Conservation (phyloP, 306 rosid genomes). For the Vicia faba region DNA sequence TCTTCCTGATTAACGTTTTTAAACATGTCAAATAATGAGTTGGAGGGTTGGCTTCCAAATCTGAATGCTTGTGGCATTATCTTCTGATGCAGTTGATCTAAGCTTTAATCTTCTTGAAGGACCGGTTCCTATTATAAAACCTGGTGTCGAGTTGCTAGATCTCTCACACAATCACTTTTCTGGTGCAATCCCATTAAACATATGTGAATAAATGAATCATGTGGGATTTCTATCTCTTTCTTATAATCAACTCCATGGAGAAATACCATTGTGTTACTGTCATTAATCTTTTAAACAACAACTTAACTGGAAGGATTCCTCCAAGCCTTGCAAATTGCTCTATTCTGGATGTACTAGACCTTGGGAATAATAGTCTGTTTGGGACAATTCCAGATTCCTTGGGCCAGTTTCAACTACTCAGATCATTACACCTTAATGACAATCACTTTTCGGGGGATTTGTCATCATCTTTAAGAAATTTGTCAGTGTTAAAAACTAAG, state of each 20-base stretch:
- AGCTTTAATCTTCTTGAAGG: slow-evolving; percentile 8
- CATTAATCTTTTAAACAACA: too few relatives aligned
- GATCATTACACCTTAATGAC: too few relatives aligned
- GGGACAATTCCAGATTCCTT: too few relatives aligned
- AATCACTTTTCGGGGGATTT: too few relatives aligned
- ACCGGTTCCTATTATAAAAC: neutral
- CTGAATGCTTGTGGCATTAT: neutral
- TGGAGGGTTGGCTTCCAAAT: neutral
- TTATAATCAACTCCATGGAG: neutral
- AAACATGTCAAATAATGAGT: slow-evolving; percentile 9
- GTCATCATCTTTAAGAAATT: too few relatives aligned
- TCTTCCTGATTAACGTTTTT: neutral
- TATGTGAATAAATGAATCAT: neutral
- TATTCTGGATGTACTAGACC: too few relatives aligned
- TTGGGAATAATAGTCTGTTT: too few relatives aligned
- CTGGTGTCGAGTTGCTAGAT: slow-evolving; percentile 26
- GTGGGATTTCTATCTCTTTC: slow-evolving; percentile 1
- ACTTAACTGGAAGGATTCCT: too few relatives aligned
- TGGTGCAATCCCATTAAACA: slow-evolving; percentile 39
- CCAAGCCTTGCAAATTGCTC: too few relatives aligned
- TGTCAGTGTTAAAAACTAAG: too few relatives aligned
- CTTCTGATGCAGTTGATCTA: neutral
- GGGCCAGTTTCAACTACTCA: too few relatives aligned
- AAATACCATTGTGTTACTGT: neutral
- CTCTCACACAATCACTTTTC: slow-evolving; percentile 51